These are phyloP conservation scores for Chondrus crispus DNA, from an alignment of 23 red algal species.

Conservation along the genomic window DNA sequence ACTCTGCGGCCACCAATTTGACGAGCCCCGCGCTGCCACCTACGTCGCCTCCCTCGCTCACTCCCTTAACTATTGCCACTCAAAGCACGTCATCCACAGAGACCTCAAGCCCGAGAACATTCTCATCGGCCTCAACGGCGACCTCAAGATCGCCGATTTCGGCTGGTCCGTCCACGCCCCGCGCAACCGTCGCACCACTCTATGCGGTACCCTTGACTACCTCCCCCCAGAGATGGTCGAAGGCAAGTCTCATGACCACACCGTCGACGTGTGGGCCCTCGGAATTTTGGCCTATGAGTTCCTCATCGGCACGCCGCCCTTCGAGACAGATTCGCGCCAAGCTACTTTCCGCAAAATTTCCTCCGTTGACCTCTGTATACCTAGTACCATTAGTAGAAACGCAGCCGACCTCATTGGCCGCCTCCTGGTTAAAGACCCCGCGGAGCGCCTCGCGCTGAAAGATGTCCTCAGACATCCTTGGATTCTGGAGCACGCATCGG, in stretches of 20 bases:
- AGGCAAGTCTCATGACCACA: conserved; percentile 80
- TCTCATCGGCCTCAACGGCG: conserved; percentile 80
- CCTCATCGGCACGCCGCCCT: conserved; percentile 85
- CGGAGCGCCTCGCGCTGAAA: conserved; percentile 67
- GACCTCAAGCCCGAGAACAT: conserved; percentile 99
- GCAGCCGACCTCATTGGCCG: conserved; percentile 89
- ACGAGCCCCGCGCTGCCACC: conserved; percentile 74
- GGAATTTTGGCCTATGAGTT: conserved; percentile 98
- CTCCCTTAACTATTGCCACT: conserved; percentile 82
- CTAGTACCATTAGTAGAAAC: conserved; percentile 19
- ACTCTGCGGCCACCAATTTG: conserved; percentile 62
- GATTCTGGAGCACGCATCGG: conserved; percentile 80
- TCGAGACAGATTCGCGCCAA: conserved; percentile 73
- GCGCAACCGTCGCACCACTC: conserved; percentile 67
- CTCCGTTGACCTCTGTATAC: conserved; percentile 63
- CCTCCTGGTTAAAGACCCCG: conserved; percentile 82
- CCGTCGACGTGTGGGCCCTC: conserved; percentile 89
- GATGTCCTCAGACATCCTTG: conserved; percentile 86
- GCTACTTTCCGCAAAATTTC: conserved; percentile 86
- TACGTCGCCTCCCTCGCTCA: conserved; percentile 89
- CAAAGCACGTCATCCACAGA: conserved; percentile 95
- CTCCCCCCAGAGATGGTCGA: conserved; percentile 98
- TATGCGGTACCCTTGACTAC: conserved; percentile 98
- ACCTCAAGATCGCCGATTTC: conserved; percentile 99
- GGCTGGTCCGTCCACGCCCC: conserved; percentile 99